Conservation (phyloP, 2,329 filamentous ascomycete genomes). For the Cytospora paraplurivora region DNA sequence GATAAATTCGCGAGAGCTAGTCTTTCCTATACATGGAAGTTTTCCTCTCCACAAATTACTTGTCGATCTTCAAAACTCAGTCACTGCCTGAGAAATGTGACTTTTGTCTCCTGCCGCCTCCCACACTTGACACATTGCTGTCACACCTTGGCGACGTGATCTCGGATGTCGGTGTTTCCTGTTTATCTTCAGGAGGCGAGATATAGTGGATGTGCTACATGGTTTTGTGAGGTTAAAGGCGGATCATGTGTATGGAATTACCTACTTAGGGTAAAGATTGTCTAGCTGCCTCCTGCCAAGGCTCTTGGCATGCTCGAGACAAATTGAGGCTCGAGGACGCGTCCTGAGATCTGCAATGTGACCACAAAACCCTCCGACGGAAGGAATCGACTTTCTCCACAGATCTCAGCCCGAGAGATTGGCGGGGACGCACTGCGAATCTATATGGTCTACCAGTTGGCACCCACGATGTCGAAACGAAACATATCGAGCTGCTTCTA, state of each 20-base stretch:
- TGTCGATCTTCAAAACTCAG: not conserved
- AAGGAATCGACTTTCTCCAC: constrained; percentile 19
- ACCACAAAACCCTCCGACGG: constrained; percentile 5
- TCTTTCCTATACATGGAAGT: not conserved
- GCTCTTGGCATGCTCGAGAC: constrained; percentile 16
- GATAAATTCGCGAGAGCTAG: not conserved
- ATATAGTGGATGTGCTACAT: not conserved
- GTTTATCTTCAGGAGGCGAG: not conserved
- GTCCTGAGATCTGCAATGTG: not conserved
- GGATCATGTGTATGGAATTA: not conserved
- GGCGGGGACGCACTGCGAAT: not conserved
- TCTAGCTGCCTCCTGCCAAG: constrained; percentile 13
- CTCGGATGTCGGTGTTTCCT: not conserved
- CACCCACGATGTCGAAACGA: constrained; percentile 7
- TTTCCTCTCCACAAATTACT: not conserved
- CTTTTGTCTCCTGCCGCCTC: not conserved
- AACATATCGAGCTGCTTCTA: too few species aligned
- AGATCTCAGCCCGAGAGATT: not conserved
- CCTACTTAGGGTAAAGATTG: constrained; percentile 15
- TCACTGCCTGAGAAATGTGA: not conserved
- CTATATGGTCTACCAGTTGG: not conserved
- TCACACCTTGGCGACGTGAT: not conserved
- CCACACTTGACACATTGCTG: not conserved
- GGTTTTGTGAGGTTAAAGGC: not conserved
- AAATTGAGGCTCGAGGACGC: constrained; percentile 9